Percentiles rank a stretch among this genome's conserved stretches.
phyloP scores from a whole-genome alignment of 306 rosid species.

The Trifolium pratense region DNA sequence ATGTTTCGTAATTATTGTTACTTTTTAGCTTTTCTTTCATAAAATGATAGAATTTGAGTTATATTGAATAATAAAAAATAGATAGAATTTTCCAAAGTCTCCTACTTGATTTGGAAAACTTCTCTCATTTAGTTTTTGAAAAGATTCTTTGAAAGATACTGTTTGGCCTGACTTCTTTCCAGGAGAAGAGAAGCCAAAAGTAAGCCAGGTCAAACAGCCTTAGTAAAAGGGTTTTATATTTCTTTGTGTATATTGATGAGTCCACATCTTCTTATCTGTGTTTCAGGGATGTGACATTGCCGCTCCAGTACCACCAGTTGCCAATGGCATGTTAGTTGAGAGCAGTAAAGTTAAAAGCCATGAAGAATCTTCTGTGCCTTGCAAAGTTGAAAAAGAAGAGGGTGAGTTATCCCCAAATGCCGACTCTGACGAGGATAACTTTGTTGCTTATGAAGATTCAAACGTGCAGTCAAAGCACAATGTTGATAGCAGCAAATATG shows the following conservation, averaged over 20 bases:
- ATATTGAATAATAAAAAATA: not conserved
- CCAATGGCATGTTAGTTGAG: slow-evolving; percentile 61
- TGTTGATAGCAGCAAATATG: slow-evolving; percentile 59
- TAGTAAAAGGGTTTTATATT: not conserved
- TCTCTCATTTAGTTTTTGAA: not conserved
- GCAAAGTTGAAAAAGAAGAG: slow-evolving; percentile 89
- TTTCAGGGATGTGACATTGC: slow-evolving; percentile 63
- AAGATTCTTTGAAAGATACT: too few species aligned
- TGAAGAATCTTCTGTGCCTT: slow-evolving; percentile 67
- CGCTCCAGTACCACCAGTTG: slow-evolving; percentile 47
- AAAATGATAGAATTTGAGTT: not conserved
- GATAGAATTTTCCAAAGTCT: not conserved
- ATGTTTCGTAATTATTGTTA: not conserved
- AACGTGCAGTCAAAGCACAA: slow-evolving; percentile 53
- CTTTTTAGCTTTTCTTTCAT: not conserved
- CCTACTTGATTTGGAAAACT: not conserved
- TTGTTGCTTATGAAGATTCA: slow-evolving; percentile 63
- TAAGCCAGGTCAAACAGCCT: too few species aligned
- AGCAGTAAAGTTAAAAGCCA: slow-evolving; percentile 56
- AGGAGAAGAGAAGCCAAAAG: too few species aligned
- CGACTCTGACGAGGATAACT: slow-evolving; percentile 88
- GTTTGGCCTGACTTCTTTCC: too few species aligned
- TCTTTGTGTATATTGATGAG: not conserved
- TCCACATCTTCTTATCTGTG: slow-evolving; percentile 39
- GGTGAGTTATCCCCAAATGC: slow-evolving; percentile 94